phyloP scores from a whole-genome alignment of 2,329 filamentous ascomycete species.

The Chaetomiaceae sp. region DNA sequence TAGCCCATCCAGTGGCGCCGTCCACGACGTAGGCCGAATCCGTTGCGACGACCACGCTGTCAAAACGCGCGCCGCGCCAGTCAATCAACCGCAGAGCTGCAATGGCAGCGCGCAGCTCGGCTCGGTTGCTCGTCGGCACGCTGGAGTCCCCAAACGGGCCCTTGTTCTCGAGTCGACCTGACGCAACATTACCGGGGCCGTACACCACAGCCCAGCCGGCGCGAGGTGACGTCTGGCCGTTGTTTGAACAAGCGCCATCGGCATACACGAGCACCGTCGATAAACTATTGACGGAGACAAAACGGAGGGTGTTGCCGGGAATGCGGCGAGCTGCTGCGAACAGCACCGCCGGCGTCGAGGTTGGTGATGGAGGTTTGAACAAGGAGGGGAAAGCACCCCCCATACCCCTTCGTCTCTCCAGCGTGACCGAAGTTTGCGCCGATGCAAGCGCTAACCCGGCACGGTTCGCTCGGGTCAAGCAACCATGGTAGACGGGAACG shows the following conservation, averaged over 20 bases:
- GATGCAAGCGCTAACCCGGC: background rate
- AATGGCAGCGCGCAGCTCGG: constrained; percentile 48
- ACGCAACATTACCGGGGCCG: constrained; percentile 4
- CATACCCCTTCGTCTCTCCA: background rate
- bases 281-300: background rate
- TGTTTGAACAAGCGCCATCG: constrained; percentile 7
- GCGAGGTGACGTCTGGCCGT: background rate
- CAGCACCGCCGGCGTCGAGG: background rate
- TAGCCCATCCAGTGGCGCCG: constrained; percentile 31
- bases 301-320: background rate
- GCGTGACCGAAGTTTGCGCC: background rate
- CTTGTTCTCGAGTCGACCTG: constrained; percentile 35
- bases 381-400: background rate
- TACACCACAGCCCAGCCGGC: constrained; percentile 8
- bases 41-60: constrained; percentile 43
- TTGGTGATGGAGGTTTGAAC: background rate
- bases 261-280: background rate
- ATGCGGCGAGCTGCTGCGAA: background rate
- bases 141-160: constrained; percentile 34
- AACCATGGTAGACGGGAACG: constrained; percentile 3
- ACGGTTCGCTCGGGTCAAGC: no score
- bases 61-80: constrained; percentile 37
- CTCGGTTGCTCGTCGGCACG: constrained; percentile 29
- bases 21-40: constrained; percentile 46
- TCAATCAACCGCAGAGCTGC: constrained; percentile 39